Conservation (phyloP, 345 rosid species). For the Arabidopsis suecica region DNA sequence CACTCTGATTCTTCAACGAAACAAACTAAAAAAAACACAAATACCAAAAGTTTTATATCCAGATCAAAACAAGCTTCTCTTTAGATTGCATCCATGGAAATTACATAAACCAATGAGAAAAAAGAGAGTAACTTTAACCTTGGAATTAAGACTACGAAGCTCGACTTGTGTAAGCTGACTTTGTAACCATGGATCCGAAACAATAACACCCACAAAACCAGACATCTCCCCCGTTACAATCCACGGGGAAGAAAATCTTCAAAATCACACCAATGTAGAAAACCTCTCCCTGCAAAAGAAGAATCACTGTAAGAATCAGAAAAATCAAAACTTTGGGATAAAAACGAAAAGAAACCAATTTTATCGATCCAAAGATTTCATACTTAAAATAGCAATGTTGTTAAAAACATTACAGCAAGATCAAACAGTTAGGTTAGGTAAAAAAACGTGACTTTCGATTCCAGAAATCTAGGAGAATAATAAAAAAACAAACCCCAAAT, state of each 20-base stretch:
- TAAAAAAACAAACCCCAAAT: slow-evolving; percentile 25
- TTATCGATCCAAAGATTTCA: slow-evolving; percentile 18
- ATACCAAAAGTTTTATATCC: background rate
- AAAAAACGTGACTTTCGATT: background rate
- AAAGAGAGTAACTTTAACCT: slow-evolving; percentile 46
- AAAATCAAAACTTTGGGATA: background rate
- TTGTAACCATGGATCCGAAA: slow-evolving; percentile 88
- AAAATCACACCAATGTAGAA: slow-evolving; percentile 33
- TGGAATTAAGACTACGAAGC: slow-evolving; percentile 82
- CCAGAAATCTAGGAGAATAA: slow-evolving; percentile 23
- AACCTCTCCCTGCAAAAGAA: slow-evolving; percentile 16
- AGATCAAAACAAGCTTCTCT: background rate
- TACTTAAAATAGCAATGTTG: slow-evolving; percentile 33
- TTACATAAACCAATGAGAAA: background rate
- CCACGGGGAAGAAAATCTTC: slow-evolving; percentile 27
- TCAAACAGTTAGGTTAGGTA: slow-evolving; percentile 4
- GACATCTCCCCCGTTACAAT: slow-evolving; percentile 62
- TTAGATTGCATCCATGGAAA: slow-evolving; percentile 15
- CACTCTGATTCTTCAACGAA: slow-evolving; percentile 63
- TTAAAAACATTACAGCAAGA: slow-evolving; percentile 25
- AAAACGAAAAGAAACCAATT: background rate
- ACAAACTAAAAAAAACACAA: slow-evolving; percentile 54
- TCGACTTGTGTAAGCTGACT: slow-evolving; percentile 94
- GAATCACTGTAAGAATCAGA: slow-evolving; percentile 8
- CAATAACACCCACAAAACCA: slow-evolving; percentile 65